Evolutionary conservation across 1,284 basidiomycete genomes (phyloP).

Genomic region (Melampsora americana): DNA sequence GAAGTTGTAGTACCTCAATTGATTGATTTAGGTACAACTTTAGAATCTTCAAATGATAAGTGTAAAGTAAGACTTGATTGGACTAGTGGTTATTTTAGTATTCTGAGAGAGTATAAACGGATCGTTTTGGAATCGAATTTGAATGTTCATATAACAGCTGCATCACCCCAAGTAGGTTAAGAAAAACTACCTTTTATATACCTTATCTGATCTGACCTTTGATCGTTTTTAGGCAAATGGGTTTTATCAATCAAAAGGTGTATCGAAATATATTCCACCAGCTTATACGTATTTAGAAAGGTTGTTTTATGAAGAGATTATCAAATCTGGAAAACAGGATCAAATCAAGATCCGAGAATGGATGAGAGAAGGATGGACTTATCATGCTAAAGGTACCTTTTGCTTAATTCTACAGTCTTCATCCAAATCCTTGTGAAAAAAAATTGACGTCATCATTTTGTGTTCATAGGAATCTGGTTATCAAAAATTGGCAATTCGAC

Average conservation of each 20-base stretch:
- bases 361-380: constrained; percentile 90
- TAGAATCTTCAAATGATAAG: constrained; percentile 46
- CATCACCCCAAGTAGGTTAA: constrained; percentile 74
- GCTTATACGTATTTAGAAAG: constrained; percentile 83
- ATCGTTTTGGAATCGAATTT: constrained; percentile 63
- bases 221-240: constrained; percentile 74
- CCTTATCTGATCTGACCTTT: constrained; percentile 19
- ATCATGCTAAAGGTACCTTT: constrained; percentile 85
- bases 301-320: constrained; percentile 61
- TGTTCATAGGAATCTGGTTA: neutral
- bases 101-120: constrained; percentile 76
- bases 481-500: constrained; percentile 6
- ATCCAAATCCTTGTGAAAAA: too few relatives aligned
- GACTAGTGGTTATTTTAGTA: constrained; percentile 92
- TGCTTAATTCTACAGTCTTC: too few relatives aligned
- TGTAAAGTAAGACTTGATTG: constrained; percentile 59
- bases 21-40: constrained; percentile 58
- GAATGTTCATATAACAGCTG: constrained; percentile 74
- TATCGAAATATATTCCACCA: constrained; percentile 89
- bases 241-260: constrained; percentile 81
- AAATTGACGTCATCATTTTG: neutral
- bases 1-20: constrained; percentile 56
- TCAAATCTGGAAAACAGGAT: constrained; percentile 58
- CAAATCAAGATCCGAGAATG: constrained; percentile 76
- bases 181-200: neutral